Percentiles rank a stretch among this genome's conserved stretches.
phyloP scores from a whole-genome alignment of 805 yeast species.

The Candida maltosa region DNA sequence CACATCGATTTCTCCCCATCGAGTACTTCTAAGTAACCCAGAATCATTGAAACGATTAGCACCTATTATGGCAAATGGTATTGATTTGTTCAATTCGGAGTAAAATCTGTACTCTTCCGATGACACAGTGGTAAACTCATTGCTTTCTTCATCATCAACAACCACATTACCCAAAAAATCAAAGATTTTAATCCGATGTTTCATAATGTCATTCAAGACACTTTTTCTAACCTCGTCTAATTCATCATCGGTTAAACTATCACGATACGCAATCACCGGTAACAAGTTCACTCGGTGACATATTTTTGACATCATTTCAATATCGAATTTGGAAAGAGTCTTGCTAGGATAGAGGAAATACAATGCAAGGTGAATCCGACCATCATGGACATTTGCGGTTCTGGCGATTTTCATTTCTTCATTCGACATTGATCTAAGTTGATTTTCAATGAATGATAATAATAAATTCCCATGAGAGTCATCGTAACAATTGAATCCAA shows the following conservation, averaged over 20 bases:
- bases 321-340: constrained; percentile 58
- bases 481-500: constrained; percentile 22
- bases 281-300: constrained; percentile 72
- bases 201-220: constrained; percentile 48
- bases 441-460: constrained; percentile 73
- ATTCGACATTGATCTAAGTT: constrained; percentile 66
- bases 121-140: neutral
- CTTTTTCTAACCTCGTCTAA: constrained; percentile 49
- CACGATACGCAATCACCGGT: constrained; percentile 82
- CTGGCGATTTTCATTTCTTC: constrained; percentile 44
- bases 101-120: constrained; percentile 13
- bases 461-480: constrained; percentile 22
- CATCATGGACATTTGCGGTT: constrained; percentile 41
- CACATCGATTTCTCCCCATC: constrained; percentile 18
- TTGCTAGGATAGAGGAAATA: constrained; percentile 57
- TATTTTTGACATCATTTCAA: constrained; percentile 68
- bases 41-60: constrained; percentile 7
- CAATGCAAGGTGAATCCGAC: constrained; percentile 75
- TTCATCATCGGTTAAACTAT: constrained; percentile 62
- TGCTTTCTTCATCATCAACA: constrained; percentile 12
- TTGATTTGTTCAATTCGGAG: constrained; percentile 11
- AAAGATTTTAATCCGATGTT: constrained; percentile 47
- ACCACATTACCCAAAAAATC: too few species aligned
- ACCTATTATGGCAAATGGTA: constrained; percentile 19
- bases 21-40: constrained; percentile 11